Percentiles rank a stretch among this genome's conserved stretches.
Evolutionary conservation across 768 basidiomycete species (phyloP).

Genomic region (Lyophyllum shimeji): DNA sequence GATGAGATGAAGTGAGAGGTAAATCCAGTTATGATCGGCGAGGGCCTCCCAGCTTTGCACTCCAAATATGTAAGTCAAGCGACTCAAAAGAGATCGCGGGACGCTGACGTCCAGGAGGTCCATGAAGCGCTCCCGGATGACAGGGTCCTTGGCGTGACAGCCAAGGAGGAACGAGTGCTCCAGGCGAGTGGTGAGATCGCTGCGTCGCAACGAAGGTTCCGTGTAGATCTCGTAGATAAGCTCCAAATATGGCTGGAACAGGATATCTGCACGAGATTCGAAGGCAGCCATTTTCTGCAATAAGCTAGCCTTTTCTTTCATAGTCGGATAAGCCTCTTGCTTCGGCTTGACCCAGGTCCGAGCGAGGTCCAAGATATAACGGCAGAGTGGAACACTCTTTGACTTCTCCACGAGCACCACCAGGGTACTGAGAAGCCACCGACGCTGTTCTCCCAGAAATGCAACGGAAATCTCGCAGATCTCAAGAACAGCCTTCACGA

Average conservation of each 20-base stretch:
- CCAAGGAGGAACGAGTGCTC: slow-evolving; percentile 94
- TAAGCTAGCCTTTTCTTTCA: slow-evolving; percentile 93
- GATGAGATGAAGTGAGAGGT: slow-evolving; percentile 85
- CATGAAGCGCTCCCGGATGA: slow-evolving; percentile 81
- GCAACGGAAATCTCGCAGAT: slow-evolving; percentile 81
- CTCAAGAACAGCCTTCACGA: slow-evolving; percentile 78
- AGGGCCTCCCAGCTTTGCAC: slow-evolving; percentile 95
- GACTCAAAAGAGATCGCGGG: slow-evolving; percentile 76
- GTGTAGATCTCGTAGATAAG: slow-evolving; percentile 95
- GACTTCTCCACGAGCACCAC: slow-evolving; percentile 88
- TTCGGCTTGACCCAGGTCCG: slow-evolving; percentile 88
- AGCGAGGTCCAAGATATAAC: slow-evolving; percentile 82
- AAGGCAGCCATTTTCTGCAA: slow-evolving; percentile 86
- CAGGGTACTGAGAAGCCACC: slow-evolving; percentile 75
- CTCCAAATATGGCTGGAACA: slow-evolving; percentile 83
- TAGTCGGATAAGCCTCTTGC: slow-evolving; percentile 83
- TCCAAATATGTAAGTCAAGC: slow-evolving; percentile 87
- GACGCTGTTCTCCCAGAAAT: slow-evolving; percentile 83
- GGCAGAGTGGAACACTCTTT: slow-evolving; percentile 73
- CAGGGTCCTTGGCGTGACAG: slow-evolving; percentile 78
- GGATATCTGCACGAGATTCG: slow-evolving; percentile 73
- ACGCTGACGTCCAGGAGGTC: slow-evolving; percentile 89
- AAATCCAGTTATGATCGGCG: slow-evolving; percentile 92
- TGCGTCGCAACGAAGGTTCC: slow-evolving; percentile 79
- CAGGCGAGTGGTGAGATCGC: slow-evolving; percentile 89